phyloP scores from a whole-genome alignment of 2,329 filamentous ascomycete species.

The Lachnum nothofagi region DNA sequence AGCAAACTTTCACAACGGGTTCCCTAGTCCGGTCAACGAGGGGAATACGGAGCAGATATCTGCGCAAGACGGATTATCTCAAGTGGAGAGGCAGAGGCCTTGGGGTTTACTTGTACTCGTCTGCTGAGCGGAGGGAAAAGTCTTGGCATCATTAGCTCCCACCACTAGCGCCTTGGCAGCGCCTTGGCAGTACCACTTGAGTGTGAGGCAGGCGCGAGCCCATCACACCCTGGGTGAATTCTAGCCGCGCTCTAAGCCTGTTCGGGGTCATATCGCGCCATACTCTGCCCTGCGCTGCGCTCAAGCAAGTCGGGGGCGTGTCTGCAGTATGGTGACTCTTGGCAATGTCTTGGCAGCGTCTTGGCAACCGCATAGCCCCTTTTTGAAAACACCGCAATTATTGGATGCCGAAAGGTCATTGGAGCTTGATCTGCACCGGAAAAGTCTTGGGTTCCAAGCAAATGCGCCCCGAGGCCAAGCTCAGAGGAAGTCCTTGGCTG shows the following conservation, averaged over 20 bases:
- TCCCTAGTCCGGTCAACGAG: not conserved
- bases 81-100: constrained; percentile 4
- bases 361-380: constrained; percentile 1
- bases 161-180: not conserved
- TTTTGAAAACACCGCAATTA: not conserved
- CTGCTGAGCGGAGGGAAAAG: constrained; percentile 5
- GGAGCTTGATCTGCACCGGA: not conserved
- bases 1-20: not conserved
- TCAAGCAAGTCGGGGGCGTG: not conserved
- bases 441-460: constrained; percentile 7
- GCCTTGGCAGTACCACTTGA: not conserved
- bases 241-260: not conserved
- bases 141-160: constrained; percentile 7
- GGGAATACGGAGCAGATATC: not conserved
- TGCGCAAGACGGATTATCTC: not conserved
- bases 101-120: constrained; percentile 6
- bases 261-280: not conserved
- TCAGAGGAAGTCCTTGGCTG: constrained; percentile 6
- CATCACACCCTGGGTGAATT: no score
- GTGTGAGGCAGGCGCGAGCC: not conserved
- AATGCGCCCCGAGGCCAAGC: constrained; percentile 14
- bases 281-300: not conserved
- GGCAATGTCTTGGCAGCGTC: constrained; percentile 1
- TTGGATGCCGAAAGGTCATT: not conserved
- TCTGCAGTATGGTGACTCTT: not conserved